Evolutionary conservation across 1,139 yeast species (phyloP).

Genomic region (Diutina ranongensis): DNA sequence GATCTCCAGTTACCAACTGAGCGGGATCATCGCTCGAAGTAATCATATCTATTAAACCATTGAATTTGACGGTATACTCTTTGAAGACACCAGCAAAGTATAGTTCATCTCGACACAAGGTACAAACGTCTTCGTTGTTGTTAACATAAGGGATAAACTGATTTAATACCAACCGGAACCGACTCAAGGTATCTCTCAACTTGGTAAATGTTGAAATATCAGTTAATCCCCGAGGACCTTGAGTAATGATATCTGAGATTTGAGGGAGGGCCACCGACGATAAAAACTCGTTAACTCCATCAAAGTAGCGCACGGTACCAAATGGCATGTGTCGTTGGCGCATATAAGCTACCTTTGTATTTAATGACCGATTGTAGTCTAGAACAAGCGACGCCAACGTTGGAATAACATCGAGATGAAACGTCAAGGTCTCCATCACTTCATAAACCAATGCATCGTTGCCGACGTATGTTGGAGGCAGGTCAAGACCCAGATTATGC

Average conservation of each 20-base stretch:
- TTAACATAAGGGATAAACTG: neutral
- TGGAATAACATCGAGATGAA: conserved; percentile 1
- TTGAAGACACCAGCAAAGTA: neutral
- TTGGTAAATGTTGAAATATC: too few species aligned
- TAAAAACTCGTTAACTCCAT: too few species aligned
- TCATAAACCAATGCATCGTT: neutral
- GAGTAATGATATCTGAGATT: too few species aligned
- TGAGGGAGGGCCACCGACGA: too few species aligned
- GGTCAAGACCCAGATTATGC: neutral
- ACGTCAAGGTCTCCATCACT: conserved; percentile 1
- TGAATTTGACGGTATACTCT: neutral
- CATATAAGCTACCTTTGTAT: neutral
- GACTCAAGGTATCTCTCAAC: too few species aligned
- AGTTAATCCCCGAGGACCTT: too few species aligned
- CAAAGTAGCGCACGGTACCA: too few species aligned
- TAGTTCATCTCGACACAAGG: neutral
- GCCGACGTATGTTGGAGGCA: conserved; percentile 1
- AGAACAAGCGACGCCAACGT: neutral
- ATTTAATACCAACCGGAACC: too few species aligned
- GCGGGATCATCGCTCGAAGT: neutral
- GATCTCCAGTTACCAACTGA: neutral
- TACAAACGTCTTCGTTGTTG: neutral
- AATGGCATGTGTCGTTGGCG: neutral
- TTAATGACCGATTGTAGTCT: neutral
- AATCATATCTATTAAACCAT: neutral